phyloP scores from a whole-genome alignment of 148 eudicot genomes.

The Chenopodium berlandieri region DNA sequence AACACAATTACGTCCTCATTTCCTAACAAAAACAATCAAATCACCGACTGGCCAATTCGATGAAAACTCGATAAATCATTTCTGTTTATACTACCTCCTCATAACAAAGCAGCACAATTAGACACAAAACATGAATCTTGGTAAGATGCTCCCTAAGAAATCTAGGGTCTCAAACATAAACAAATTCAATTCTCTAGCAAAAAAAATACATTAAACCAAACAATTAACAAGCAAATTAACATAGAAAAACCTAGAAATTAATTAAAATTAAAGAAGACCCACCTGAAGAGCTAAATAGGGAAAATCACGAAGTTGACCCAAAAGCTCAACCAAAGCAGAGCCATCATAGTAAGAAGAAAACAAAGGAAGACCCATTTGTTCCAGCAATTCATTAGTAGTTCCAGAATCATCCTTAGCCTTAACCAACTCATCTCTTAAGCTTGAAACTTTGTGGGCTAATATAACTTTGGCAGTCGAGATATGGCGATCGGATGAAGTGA shows the following conservation, averaged over 20 bases:
- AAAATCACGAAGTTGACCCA: constrained; percentile 39
- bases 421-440: constrained; percentile 46
- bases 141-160: neutral
- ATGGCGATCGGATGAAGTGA: neutral
- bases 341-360: constrained; percentile 44
- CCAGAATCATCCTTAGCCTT: constrained; percentile 17
- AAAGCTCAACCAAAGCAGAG: constrained; percentile 60
- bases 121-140: neutral
- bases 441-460: constrained; percentile 29
- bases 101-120: neutral
- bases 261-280: neutral
- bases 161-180: neutral
- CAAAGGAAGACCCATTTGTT: constrained; percentile 42
- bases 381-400: constrained; percentile 36
- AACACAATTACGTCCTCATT: too few species aligned
- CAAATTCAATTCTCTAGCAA: neutral
- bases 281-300: constrained; percentile 59
- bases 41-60: too few species aligned
- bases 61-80: too few species aligned
- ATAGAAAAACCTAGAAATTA: neutral
- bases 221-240: neutral
- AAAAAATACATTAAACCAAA: too few species aligned
- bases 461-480: constrained; percentile 14
- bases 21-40: too few species aligned
- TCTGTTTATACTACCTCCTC: too few species aligned